These are phyloP conservation scores for Ophiostoma tasmaniense DNA, from an alignment of 2,329 filamentous ascomycete species.

Conservation along the genomic window DNA sequence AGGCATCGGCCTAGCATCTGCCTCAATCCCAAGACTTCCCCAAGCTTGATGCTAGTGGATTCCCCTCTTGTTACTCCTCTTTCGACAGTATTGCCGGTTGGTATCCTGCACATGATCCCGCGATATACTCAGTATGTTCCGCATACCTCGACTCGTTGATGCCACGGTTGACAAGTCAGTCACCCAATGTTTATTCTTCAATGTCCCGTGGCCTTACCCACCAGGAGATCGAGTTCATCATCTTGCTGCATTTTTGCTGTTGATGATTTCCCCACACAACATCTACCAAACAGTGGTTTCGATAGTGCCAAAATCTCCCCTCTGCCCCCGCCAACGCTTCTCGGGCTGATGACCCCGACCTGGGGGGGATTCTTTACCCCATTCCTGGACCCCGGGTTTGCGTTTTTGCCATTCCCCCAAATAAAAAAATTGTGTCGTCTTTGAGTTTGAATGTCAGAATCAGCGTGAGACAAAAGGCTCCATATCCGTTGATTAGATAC, in stretches of 20 bases:
- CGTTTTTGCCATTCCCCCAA: neutral
- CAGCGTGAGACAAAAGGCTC: neutral
- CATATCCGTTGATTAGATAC: neutral
- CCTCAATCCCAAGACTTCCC: neutral
- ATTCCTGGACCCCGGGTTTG: neutral
- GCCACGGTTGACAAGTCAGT: neutral
- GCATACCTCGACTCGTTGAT: neutral
- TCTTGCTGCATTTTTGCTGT: neutral
- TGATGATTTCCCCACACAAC: neutral
- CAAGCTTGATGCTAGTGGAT: neutral
- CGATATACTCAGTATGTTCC: neutral
- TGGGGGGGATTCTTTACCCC: neutral
- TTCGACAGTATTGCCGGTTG: neutral
- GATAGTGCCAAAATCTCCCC: neutral
- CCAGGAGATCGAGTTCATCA: too few relatives aligned
- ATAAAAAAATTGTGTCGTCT: neutral
- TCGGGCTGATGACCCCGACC: neutral
- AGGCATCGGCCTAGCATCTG: neutral
- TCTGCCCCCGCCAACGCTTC: neutral
- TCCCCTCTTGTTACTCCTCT: neutral
- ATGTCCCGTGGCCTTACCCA: too few relatives aligned
- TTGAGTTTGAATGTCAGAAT: too few relatives aligned
- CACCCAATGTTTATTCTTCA: neutral
- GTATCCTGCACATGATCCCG: neutral
- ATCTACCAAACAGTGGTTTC: neutral